Conservation (phyloP, 1,139 yeast genomes). For the Magnusiomyces tetraspermus region DNA sequence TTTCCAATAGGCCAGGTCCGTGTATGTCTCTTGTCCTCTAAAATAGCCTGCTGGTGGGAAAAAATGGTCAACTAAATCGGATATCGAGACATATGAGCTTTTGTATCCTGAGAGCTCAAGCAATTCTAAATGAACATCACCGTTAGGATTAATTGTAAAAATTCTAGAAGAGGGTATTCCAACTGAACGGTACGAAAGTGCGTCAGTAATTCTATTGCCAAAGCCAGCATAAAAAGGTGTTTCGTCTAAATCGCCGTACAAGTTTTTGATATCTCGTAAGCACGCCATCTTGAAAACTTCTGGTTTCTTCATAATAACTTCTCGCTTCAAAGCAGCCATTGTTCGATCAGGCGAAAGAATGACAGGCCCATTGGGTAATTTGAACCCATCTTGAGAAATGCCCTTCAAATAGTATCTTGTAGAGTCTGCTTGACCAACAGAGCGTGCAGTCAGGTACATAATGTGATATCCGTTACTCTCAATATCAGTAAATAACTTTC, state of each 20-base stretch:
- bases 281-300: slow-evolving; percentile 98
- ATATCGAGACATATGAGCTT: slow-evolving; percentile 79
- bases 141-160: slow-evolving; percentile 92
- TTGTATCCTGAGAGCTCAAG: slow-evolving; percentile 88
- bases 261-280: slow-evolving; percentile 68
- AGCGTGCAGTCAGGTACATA: slow-evolving; percentile 86
- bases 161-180: slow-evolving; percentile 91
- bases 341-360: slow-evolving; percentile 93
- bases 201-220: slow-evolving; percentile 95
- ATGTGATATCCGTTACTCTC: slow-evolving; percentile 82
- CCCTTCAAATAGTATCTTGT: slow-evolving; percentile 78
- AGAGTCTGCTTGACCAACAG: slow-evolving; percentile 92
- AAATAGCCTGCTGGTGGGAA: slow-evolving; percentile 60
- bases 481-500: slow-evolving; percentile 80
- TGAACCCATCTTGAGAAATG: slow-evolving; percentile 64
- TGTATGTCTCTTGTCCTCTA: slow-evolving; percentile 44
- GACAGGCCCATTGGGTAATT: slow-evolving; percentile 86
- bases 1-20: slow-evolving; percentile 89
- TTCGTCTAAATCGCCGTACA: slow-evolving; percentile 35
- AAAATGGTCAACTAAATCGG: slow-evolving; percentile 92
- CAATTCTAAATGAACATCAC: slow-evolving; percentile 96
- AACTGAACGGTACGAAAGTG: slow-evolving; percentile 86
- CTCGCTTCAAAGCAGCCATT: slow-evolving; percentile 87
- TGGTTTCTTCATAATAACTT: slow-evolving; percentile 87
- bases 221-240: slow-evolving; percentile 97